Percentiles rank a stretch among this genome's conserved stretches.
Conservation (phyloP, 2,329 filamentous ascomycete genomes). For the Diaporthe longicolla region DNA sequence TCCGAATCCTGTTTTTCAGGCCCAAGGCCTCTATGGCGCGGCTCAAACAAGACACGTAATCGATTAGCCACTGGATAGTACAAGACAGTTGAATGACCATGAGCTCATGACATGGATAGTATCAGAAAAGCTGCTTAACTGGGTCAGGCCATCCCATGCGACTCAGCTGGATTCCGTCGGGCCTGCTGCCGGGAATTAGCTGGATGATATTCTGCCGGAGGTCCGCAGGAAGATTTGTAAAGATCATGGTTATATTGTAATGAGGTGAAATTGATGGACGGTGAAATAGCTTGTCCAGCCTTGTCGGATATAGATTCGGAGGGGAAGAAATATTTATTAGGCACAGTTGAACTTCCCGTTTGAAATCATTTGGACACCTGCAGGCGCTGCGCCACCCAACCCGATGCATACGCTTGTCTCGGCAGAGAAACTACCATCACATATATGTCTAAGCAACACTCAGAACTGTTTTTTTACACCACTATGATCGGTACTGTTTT, state of each 20-base stretch:
- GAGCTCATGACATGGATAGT: not conserved
- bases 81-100: constrained; percentile 1
- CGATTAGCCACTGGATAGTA: not conserved
- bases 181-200: not conserved
- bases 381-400: too few species aligned
- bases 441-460: too few species aligned
- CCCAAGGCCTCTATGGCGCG: not conserved
- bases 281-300: not conserved
- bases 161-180: not conserved
- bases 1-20: not conserved
- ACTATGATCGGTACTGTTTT: too few species aligned
- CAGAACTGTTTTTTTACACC: too few species aligned
- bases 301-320: not conserved
- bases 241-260: not conserved
- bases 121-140: not conserved
- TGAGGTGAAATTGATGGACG: not conserved
- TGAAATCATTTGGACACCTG: too few species aligned
- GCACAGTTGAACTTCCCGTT: too few species aligned
- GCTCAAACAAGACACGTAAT: not conserved
- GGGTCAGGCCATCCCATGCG: not conserved
- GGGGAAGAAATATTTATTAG: not conserved
- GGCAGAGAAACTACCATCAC: too few species aligned
- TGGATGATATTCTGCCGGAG: not conserved
- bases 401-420: too few species aligned
- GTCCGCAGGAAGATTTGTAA: not conserved